Conservation (phyloP, 495 filamentous ascomycete genomes). For the Aspergillus carlsbadensis region DNA sequence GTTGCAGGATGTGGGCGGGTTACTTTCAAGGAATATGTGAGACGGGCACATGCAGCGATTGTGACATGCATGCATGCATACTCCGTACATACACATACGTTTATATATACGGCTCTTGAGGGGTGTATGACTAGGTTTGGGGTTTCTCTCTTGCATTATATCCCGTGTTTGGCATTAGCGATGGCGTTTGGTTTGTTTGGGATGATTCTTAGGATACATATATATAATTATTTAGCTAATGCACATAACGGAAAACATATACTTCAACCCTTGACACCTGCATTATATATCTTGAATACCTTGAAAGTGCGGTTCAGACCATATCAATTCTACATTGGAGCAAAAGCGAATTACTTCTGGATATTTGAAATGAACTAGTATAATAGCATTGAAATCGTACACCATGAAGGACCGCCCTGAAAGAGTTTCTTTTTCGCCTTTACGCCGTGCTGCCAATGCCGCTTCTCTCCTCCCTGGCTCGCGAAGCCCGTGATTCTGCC, state of each 20-base stretch:
- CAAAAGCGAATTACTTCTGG: too few species aligned
- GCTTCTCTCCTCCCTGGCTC: conserved; percentile 20
- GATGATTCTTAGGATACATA: not conserved
- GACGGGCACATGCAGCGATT: not conserved
- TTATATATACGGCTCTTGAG: not conserved
- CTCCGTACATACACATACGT: not conserved
- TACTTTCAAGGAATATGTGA: conserved; percentile 32
- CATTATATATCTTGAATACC: too few species aligned
- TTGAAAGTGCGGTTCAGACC: too few species aligned
- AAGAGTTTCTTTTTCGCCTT: conserved; percentile 32
- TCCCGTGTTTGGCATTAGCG: not conserved
- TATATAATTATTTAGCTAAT: too few species aligned
- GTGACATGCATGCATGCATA: not conserved
- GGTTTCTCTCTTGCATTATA: not conserved
- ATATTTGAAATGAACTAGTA: too few species aligned
- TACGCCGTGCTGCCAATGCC: conserved; percentile 47
- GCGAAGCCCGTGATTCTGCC: not conserved
- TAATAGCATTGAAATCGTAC: conserved; percentile 11
- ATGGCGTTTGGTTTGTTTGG: not conserved
- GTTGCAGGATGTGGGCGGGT: conserved; percentile 55
- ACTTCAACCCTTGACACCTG: too few species aligned
- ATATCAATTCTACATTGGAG: too few species aligned
- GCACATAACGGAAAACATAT: too few species aligned
- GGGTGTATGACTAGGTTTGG: not conserved
- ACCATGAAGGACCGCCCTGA: conserved; percentile 23